Percentiles rank a stretch among this genome's conserved stretches.
Conservation (phyloP, 306 rosid genomes). For the Argentina anserina region DNA sequence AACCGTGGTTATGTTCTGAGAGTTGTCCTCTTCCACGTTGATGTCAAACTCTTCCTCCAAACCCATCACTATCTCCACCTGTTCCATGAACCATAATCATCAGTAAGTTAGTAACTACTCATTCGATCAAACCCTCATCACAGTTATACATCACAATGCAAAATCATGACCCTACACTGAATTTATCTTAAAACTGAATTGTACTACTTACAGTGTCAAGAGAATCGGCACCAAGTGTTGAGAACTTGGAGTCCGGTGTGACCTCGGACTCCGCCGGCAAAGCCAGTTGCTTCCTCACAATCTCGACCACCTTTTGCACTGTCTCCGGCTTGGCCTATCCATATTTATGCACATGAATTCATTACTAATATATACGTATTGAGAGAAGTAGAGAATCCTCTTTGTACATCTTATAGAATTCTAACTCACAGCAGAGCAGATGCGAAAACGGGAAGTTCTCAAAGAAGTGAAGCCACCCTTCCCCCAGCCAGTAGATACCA, state of each 20-base stretch:
- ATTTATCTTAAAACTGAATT: neutral
- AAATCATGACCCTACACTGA: neutral
- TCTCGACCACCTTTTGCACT: slow-evolving; percentile 35
- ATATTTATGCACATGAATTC: neutral
- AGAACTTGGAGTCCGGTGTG: slow-evolving; percentile 40
- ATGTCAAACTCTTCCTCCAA: slow-evolving; percentile 48
- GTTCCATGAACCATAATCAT: too few relatives aligned
- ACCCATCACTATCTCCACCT: slow-evolving; percentile 47
- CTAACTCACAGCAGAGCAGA: slow-evolving; percentile 48
- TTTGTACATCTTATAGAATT: neutral
- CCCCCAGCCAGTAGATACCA: slow-evolving; percentile 34
- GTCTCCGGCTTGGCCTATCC: slow-evolving; percentile 42
- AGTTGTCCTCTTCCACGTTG: slow-evolving; percentile 39
- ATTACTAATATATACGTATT: neutral
- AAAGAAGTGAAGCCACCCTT: slow-evolving; percentile 38
- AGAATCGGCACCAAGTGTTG: slow-evolving; percentile 45
- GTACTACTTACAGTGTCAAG: slow-evolving; percentile 30
- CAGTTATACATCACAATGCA: neutral
- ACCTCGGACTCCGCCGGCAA: slow-evolving; percentile 33
- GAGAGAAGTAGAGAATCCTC: neutral
- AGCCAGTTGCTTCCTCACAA: slow-evolving; percentile 48
- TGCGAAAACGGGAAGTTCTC: slow-evolving; percentile 40
- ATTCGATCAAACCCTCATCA: neutral
- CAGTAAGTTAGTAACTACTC: neutral
- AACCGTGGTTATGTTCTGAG: slow-evolving; percentile 40